Percentiles rank a stretch among this genome's conserved stretches.
phyloP scores from a whole-genome alignment of 2,329 filamentous ascomycete genomes.

The Talaromyces sp. region DNA sequence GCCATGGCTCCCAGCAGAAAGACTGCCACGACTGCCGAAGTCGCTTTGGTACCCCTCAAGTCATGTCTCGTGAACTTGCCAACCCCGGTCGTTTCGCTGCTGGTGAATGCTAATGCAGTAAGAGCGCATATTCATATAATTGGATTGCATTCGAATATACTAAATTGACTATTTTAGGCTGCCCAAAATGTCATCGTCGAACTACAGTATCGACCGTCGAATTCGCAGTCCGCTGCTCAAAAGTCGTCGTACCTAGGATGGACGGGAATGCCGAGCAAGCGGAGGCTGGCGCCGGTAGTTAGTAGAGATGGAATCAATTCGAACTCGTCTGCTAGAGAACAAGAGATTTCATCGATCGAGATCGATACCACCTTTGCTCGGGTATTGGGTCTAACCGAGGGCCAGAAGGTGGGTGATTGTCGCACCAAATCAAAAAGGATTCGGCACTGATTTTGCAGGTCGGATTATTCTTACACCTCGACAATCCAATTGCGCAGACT shows the following conservation, averaged over 20 bases:
- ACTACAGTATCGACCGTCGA: conserved; percentile 66
- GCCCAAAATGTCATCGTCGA: conserved; percentile 97
- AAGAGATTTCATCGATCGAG: conserved; percentile 75
- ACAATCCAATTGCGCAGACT: conserved; percentile 86
- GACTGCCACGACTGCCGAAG: conserved; percentile 68
- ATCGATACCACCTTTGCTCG: conserved; percentile 81
- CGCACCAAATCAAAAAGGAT: neutral
- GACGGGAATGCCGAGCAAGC: conserved; percentile 96
- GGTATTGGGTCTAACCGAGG: conserved; percentile 72
- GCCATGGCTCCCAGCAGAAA: conserved; percentile 46
- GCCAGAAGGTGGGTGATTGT: conserved; percentile 62
- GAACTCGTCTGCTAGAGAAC: conserved; percentile 60
- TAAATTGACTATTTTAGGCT: conserved; percentile 53
- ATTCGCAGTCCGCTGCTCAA: conserved; percentile 47
- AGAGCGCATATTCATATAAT: conserved; percentile 32
- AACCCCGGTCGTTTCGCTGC: conserved; percentile 72
- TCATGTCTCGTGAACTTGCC: conserved; percentile 95
- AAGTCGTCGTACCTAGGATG: conserved; percentile 85
- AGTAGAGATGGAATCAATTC: conserved; percentile 68
- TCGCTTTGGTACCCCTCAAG: conserved; percentile 82
- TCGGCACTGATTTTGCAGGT: conserved; percentile 42
- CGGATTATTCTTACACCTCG: conserved; percentile 69
- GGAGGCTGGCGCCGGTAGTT: conserved; percentile 69
- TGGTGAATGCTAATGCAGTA: conserved; percentile 88
- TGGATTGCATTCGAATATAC: conserved; percentile 5